Evolutionary conservation across 768 basidiomycete genomes (phyloP).

Genomic region (Leccinum subgranulosum): DNA sequence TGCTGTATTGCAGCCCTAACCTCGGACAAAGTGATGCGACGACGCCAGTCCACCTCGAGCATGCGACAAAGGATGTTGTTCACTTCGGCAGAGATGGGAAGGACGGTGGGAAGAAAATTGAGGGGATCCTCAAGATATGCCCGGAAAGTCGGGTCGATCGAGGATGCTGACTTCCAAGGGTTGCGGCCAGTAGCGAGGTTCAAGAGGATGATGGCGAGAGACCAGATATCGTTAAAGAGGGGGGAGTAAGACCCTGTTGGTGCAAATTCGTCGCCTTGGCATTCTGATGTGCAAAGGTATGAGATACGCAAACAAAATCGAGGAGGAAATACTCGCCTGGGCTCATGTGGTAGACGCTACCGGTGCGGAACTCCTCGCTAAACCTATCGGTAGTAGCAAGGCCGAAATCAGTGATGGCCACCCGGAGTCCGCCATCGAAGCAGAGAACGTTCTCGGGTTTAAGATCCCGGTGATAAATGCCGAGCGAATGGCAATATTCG

Average conservation of each 20-base stretch:
- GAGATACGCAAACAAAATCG: slow-evolving; percentile 10
- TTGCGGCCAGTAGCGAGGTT: slow-evolving; percentile 94
- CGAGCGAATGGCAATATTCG: slow-evolving; percentile 86
- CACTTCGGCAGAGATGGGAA: slow-evolving; percentile 73
- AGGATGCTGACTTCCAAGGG: slow-evolving; percentile 89
- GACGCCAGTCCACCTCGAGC: slow-evolving; percentile 65
- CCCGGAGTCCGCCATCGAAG: slow-evolving; percentile 68
- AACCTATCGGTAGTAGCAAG: slow-evolving; percentile 84
- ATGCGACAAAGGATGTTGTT: slow-evolving; percentile 74
- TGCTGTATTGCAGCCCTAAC: slow-evolving; percentile 55
- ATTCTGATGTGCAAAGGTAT: slow-evolving; percentile 54
- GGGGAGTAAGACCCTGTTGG: slow-evolving; percentile 75
- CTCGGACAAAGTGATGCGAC: slow-evolving; percentile 44
- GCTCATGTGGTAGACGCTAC: slow-evolving; percentile 98
- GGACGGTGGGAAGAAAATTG: slow-evolving; percentile 80
- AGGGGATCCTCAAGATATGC: slow-evolving; percentile 76
- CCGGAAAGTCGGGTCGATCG: slow-evolving; percentile 83
- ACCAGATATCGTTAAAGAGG: slow-evolving; percentile 92
- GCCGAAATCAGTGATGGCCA: slow-evolving; percentile 94
- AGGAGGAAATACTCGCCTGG: slow-evolving; percentile 55
- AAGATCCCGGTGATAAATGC: slow-evolving; percentile 94
- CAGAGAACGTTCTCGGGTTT: slow-evolving; percentile 97
- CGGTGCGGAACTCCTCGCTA: slow-evolving; percentile 88
- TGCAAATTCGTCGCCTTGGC: slow-evolving; percentile 70
- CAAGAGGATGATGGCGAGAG: slow-evolving; percentile 91